Conservation (phyloP, 1,139 yeast genomes). For the Eremothecium sinecaudum region DNA sequence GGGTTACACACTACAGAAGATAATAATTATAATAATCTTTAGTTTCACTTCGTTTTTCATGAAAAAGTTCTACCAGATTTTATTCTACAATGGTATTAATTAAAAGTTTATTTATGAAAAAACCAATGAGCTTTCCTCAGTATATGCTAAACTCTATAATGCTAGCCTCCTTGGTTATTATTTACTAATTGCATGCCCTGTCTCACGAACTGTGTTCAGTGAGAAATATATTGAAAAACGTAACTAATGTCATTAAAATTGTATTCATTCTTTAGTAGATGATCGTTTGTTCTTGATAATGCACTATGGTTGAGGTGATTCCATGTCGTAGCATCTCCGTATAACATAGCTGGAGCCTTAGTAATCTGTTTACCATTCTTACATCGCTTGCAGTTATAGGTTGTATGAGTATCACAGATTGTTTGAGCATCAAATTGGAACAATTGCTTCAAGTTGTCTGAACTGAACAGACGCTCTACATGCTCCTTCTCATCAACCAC, state of each 20-base stretch:
- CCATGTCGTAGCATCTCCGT: conserved; percentile 98
- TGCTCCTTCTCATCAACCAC: conserved; percentile 96
- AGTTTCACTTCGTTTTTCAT: too few species aligned
- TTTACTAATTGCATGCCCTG: too few species aligned
- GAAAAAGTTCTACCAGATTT: too few species aligned
- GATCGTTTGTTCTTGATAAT: conserved; percentile 61
- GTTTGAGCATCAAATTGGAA: conserved; percentile 65
- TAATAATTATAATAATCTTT: too few species aligned
- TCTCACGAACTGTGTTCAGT: conserved; percentile 26
- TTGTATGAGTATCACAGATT: conserved; percentile 83
- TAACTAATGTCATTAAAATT: conserved; percentile 63
- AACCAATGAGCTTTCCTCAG: too few species aligned
- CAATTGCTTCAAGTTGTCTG: conserved; percentile 67
- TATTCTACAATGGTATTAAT: too few species aligned
- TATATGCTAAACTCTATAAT: too few species aligned
- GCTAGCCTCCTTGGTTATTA: too few species aligned
- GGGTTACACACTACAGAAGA: too few species aligned
- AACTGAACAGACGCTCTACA: conserved; percentile 82
- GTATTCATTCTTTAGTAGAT: conserved; percentile 63
- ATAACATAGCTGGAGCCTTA: conserved; percentile 79
- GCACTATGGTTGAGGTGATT: conserved; percentile 68
- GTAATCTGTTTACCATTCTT: conserved; percentile 52
- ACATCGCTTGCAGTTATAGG: conserved; percentile 83
- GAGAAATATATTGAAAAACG: conserved; percentile 91
- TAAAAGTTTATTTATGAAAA: too few species aligned